Percentiles rank a stretch among this genome's conserved stretches.
Evolutionary conservation across 176 grass and related monocot genomes (phyloP).

Genomic region (Eragrostis nindensis): DNA sequence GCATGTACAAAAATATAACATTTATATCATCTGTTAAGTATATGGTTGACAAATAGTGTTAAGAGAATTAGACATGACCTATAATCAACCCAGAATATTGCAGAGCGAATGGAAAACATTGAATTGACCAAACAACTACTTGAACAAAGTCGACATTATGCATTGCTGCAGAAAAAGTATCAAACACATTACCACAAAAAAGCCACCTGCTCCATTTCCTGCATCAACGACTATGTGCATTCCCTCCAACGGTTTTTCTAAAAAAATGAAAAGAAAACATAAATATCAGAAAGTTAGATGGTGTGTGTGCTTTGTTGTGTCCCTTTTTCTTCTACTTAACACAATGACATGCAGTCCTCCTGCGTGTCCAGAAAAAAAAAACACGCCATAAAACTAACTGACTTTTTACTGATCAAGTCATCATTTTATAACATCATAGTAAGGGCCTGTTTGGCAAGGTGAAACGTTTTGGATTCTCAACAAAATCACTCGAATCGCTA

Average conservation of each 20-base stretch:
- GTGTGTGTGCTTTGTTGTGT: neutral
- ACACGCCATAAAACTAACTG: neutral
- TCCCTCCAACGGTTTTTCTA: conserved; percentile 90
- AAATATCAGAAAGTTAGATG: neutral
- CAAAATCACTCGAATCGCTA: no score
- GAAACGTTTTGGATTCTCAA: no score
- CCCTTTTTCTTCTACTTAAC: neutral
- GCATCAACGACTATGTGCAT: conserved; percentile 94
- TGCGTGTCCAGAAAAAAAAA: neutral
- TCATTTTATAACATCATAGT: neutral
- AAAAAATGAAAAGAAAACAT: conserved; percentile 27
- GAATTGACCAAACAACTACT: conserved; percentile 13
- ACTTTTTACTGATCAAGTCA: conserved; percentile 7
- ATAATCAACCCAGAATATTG: conserved; percentile 9
- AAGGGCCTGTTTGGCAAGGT: no score
- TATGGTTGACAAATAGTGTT: conserved; percentile 11
- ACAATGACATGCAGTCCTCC: neutral
- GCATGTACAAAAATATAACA: neutral
- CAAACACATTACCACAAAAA: conserved; percentile 88
- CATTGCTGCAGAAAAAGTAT: conserved; percentile 6
- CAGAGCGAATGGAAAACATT: neutral
- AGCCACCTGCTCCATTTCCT: conserved; percentile 94
- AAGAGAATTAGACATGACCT: neutral
- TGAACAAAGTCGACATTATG: neutral
- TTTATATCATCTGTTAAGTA: neutral